Base-by-base conservation (phyloP, 2,329 filamentous ascomycete species). In the Setomelanomma holmii region DNA sequence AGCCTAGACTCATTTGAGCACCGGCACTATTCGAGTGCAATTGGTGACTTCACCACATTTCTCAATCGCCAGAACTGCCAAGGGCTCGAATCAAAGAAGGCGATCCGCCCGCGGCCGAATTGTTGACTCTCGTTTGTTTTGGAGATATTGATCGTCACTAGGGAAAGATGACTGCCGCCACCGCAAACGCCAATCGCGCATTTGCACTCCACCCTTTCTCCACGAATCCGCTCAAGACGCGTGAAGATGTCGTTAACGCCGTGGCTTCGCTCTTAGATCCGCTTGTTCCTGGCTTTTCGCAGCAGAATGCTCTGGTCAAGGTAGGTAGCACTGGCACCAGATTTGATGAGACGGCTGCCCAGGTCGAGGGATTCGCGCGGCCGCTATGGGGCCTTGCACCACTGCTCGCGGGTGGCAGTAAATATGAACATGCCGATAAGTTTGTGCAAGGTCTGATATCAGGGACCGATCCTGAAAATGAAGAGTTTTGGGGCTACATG, bases 401-500 rank as follows among this genome's bases (percentile, higher is more conserved):
- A 14, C 77, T 93, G 14, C 78, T 93, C 5, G 89, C 86, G 6
- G 89, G 89, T 6, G 85, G 84, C 5, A 86, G 85, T 44, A 76
- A 83, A 34, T 92, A 90, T 68, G 76, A 79, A 11, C 85, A 84
- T 1, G 84, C 85, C 1, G 75, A 84, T 47, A 84, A 84, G 73
- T 91, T 88, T 84, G 82, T 90, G 30, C 81, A 89, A 55, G 89
- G 89, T 4, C 78, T 93, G 50, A 84, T 85, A 56, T 81, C 85
- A 24, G 90, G 89, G 0, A 91, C 88, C 0, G 85, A 93, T 62
- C 89, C 89, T 0, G 79, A 85, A 39, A 84, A 78, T 51, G 80
- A 84, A 0, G 89, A 92, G 73, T 93, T 87, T 66, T 93, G 89
- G 89, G 89, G 89, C 0, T 86, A 84, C 49, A 88, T 90, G 58